These are phyloP conservation scores for Scheffersomyces titani DNA, from an alignment of 1,139 yeast species.

Conservation along the genomic window DNA sequence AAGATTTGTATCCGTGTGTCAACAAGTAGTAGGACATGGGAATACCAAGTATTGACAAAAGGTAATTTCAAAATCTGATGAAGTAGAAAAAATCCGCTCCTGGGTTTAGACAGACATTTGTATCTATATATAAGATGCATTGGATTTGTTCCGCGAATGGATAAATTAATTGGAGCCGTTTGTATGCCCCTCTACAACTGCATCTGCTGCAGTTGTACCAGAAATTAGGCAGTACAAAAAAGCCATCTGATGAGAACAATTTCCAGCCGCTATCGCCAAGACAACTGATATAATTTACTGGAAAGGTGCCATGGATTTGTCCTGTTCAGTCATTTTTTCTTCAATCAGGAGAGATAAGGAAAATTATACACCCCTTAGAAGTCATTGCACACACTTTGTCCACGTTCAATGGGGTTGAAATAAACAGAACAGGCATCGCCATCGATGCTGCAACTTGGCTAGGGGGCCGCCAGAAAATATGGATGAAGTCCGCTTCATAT, in stretches of 20 bases:
- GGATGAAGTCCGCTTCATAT: background rate
- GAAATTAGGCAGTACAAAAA: background rate
- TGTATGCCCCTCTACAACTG: background rate
- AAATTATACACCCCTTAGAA: background rate
- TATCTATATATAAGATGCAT: background rate
- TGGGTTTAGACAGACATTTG: background rate
- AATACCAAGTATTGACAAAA: background rate
- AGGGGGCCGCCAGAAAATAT: background rate
- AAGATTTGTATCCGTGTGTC: conserved; percentile 7
- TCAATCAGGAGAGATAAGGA: background rate
- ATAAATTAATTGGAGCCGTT: background rate
- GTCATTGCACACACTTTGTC: background rate
- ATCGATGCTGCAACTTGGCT: background rate
- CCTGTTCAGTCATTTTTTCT: background rate
- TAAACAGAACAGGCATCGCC: background rate
- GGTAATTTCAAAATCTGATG: conserved; percentile 2
- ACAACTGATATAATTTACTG: background rate
- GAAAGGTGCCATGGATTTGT: background rate
- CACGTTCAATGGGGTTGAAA: background rate
- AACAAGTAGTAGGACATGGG: conserved; percentile 6
- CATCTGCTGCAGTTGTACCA: background rate
- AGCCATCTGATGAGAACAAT: background rate
- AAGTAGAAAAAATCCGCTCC: background rate
- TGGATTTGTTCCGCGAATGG: background rate
- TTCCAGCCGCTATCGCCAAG: background rate